phyloP scores from a whole-genome alignment of 805 yeast species.

The Hermanozyma aechmeae region DNA sequence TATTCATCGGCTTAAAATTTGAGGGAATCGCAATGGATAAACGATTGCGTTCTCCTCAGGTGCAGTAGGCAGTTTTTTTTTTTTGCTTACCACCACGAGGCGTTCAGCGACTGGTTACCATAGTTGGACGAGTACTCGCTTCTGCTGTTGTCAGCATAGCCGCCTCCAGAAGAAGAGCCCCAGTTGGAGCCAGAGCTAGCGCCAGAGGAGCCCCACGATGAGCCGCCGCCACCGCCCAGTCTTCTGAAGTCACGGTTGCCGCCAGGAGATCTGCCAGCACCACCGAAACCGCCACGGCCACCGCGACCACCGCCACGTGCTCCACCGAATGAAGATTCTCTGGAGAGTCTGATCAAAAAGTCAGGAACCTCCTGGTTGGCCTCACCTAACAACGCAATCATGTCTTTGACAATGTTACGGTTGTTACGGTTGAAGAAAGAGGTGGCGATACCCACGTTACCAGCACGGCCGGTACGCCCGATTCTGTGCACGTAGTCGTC shows the following conservation, averaged over 20 bases:
- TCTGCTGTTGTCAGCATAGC: slow-evolving; percentile 7
- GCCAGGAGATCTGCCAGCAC: slow-evolving; percentile 35
- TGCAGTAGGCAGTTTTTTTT: no score
- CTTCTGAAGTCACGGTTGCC: slow-evolving; percentile 46
- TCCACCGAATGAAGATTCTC: slow-evolving; percentile 56
- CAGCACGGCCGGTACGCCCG: slow-evolving; percentile 99
- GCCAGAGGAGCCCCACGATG: slow-evolving; percentile 17
- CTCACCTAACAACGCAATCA: slow-evolving; percentile 79
- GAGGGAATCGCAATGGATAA: no score
- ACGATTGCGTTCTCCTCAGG: no score
- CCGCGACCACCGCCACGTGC: slow-evolving; percentile 32
- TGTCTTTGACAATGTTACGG: slow-evolving; percentile 78
- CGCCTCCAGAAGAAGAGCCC: slow-evolving; percentile 4
- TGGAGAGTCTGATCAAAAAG: slow-evolving; percentile 70
- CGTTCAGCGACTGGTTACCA: slow-evolving; percentile 25
- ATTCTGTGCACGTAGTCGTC: slow-evolving; percentile 99
- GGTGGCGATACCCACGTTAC: slow-evolving; percentile 97
- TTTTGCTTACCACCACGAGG: slow-evolving; percentile 39
- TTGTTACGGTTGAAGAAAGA: slow-evolving; percentile 97
- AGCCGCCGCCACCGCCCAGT: slow-evolving; percentile 25
- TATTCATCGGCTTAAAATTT: no score
- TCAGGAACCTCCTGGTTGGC: slow-evolving; percentile 97
- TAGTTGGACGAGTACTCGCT: slow-evolving; percentile 21
- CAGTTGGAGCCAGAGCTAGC: slow-evolving; percentile 12
- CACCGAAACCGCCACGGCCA: slow-evolving; percentile 39